These are phyloP conservation scores for Colletotrichum sp. DNA, from an alignment of 2,329 filamentous ascomycete species.

Conservation along the genomic window DNA sequence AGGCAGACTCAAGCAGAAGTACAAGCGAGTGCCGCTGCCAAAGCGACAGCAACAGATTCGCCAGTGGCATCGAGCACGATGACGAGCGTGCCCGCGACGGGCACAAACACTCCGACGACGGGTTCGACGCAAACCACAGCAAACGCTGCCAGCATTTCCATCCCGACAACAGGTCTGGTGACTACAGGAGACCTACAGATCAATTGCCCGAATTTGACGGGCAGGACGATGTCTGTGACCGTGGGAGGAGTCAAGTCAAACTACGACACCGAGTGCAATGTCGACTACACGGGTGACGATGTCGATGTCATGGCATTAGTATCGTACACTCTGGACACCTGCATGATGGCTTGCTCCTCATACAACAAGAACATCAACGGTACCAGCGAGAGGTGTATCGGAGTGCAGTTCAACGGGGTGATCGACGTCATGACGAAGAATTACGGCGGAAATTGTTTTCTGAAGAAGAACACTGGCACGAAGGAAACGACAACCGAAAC, in stretches of 20 bases:
- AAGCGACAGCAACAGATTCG: neutral
- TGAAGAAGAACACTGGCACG: neutral
- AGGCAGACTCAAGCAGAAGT: neutral
- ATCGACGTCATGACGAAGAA: neutral
- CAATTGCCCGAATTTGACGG: constrained; percentile 6
- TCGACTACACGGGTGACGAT: neutral
- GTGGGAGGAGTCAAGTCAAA: neutral
- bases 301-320: neutral
- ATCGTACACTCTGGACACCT: constrained; percentile 2
- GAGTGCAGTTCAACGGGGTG: neutral
- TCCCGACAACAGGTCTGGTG: neutral
- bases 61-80: neutral
- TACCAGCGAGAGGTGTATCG: neutral
- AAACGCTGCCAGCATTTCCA: neutral
- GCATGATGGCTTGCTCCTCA: constrained; percentile 3
- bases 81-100: neutral
- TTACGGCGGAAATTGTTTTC: constrained; percentile 3
- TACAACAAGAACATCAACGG: neutral
- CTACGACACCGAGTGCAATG: neutral
- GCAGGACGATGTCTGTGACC: neutral
- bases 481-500: neutral
- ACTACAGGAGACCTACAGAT: neutral
- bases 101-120: neutral
- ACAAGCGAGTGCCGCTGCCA: neutral
- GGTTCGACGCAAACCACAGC: neutral